Percentiles rank a stretch among this genome's conserved stretches.
phyloP scores from a whole-genome alignment of 2,329 filamentous ascomycete species.

The Thielaviopsis musarum region DNA sequence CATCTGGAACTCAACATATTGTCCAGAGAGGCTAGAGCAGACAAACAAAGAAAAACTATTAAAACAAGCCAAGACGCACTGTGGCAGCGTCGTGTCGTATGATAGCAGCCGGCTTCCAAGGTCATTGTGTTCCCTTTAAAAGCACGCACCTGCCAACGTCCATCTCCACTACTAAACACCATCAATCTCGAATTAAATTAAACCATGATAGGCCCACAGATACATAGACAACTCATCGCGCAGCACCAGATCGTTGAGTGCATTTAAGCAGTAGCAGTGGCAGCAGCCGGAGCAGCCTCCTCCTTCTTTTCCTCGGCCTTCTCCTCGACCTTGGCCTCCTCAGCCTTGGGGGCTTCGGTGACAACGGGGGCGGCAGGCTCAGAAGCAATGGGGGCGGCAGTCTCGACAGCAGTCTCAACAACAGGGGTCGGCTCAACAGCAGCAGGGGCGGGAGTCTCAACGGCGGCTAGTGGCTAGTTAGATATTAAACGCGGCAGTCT shows the following conservation, averaged over 20 bases:
- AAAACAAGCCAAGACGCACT: not conserved
- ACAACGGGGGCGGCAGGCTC: constrained; percentile 1
- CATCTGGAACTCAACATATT: constrained; percentile 1
- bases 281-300: not conserved
- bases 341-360: constrained; percentile 14
- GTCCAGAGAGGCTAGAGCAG: not conserved
- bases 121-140: not conserved
- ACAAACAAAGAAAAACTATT: not conserved
- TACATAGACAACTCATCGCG: not conserved
- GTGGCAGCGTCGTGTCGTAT: not conserved
- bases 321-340: constrained; percentile 13
- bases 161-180: not conserved
- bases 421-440: not conserved
- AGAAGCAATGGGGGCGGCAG: constrained; percentile 14
- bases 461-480: not conserved
- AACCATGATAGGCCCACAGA: not conserved
- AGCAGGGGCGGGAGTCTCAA: not conserved
- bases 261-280: constrained; percentile 13
- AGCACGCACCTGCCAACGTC: not conserved
- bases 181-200: not conserved
- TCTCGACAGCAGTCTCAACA: constrained; percentile 9
- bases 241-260: not conserved
- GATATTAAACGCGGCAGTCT: not conserved
- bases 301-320: constrained; percentile 8
- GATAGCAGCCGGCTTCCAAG: not conserved